Conservation (phyloP, 352 stramenopile species). For the Phytophthora brassicae region DNA sequence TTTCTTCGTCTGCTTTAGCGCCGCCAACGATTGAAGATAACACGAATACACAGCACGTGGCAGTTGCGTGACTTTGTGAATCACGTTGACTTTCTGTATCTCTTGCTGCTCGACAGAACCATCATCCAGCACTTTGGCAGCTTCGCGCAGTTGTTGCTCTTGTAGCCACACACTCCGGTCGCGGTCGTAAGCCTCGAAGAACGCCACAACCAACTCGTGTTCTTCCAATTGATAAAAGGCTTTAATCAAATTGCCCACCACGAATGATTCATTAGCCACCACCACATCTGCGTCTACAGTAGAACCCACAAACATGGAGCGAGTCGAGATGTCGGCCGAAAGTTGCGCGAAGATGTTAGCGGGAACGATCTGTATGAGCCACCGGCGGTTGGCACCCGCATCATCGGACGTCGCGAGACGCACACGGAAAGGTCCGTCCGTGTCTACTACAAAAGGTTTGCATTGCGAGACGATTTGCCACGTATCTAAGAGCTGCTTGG, state of each 20-base stretch:
- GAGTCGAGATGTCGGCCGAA: conserved; percentile 12
- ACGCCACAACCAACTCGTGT: conserved; percentile 27
- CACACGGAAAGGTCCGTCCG: conserved; percentile 4
- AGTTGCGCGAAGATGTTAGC: conserved; percentile 35
- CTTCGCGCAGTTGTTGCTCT: conserved; percentile 27
- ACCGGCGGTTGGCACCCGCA: neutral
- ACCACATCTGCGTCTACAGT: conserved; percentile 20
- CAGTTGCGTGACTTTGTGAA: conserved; percentile 23
- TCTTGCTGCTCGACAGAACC: neutral
- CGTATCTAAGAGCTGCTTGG: conserved; percentile 26
- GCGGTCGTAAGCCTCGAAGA: conserved; percentile 40
- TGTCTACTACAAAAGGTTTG: conserved; percentile 31
- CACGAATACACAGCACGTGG: conserved; percentile 20
- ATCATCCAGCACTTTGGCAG: conserved; percentile 7
- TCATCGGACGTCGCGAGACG: conserved; percentile 10
- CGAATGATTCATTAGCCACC: conserved; percentile 33
- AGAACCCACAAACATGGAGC: conserved; percentile 32
- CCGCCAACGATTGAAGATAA: conserved; percentile 35
- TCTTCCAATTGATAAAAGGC: conserved; percentile 27
- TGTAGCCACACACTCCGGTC: conserved; percentile 38
- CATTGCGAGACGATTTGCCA: conserved; percentile 35
- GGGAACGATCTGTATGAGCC: conserved; percentile 43
- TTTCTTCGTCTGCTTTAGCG: conserved; percentile 31
- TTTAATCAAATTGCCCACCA: conserved; percentile 29
- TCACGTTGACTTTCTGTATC: conserved; percentile 1